Conservation (phyloP, 2,329 filamentous ascomycete species). For the Pleomassaria siparia region DNA sequence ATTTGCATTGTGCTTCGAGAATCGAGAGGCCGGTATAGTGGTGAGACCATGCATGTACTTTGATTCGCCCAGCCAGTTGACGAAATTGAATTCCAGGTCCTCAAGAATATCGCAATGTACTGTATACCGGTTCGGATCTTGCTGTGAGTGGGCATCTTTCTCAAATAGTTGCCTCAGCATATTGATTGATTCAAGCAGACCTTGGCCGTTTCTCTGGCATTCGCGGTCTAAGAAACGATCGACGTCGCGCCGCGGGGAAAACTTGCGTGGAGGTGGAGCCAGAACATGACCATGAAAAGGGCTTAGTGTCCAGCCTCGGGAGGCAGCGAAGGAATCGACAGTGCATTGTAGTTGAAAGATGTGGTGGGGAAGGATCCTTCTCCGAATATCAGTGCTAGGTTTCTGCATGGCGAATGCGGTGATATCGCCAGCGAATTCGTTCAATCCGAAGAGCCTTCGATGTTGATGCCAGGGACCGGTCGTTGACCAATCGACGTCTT, state of each 20-base stretch:
- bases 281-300: constrained; percentile 41
- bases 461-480: constrained; percentile 42
- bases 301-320: constrained; percentile 47
- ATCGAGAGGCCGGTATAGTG: constrained; percentile 46
- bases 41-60: constrained; percentile 40
- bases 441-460: constrained; percentile 48
- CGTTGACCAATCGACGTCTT: constrained; percentile 48
- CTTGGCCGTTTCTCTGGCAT: constrained; percentile 24
- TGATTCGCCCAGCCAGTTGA: constrained; percentile 43
- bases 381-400: constrained; percentile 39
- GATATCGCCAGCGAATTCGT: constrained; percentile 50
- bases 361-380: constrained; percentile 49
- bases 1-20: constrained; percentile 45
- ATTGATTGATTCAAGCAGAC: constrained; percentile 35
- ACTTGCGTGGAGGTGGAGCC: constrained; percentile 35
- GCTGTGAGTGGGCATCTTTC: constrained; percentile 24
- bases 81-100: constrained; percentile 33
- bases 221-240: constrained; percentile 48
- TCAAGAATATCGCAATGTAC: constrained; percentile 19
- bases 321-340: constrained; percentile 51
- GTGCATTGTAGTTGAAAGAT: constrained; percentile 56
- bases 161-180: constrained; percentile 35
- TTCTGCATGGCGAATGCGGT: constrained; percentile 52
- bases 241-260: constrained; percentile 46
- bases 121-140: constrained; percentile 19